Evolutionary conservation across 2,329 filamentous ascomycete genomes (phyloP).

Genomic region (Aureobasidium leucospermi): DNA sequence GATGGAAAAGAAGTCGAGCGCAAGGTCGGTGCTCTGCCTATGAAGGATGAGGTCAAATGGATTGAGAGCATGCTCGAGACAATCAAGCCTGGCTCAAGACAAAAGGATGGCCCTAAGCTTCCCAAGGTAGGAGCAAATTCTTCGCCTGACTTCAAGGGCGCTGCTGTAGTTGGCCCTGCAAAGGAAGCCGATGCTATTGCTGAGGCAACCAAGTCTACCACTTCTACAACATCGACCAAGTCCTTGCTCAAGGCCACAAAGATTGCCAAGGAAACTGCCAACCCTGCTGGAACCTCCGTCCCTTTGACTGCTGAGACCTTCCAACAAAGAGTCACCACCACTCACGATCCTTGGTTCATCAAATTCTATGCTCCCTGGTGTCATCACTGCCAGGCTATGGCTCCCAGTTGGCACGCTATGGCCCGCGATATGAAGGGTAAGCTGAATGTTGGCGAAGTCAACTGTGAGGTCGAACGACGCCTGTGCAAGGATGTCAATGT

Average conservation of each 20-base stretch:
- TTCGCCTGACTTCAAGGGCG: conserved; percentile 31
- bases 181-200: conserved; percentile 18
- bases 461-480: conserved; percentile 77
- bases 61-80: conserved; percentile 72
- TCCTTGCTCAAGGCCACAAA: conserved; percentile 39
- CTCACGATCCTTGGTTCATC: conserved; percentile 91
- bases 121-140: conserved; percentile 60
- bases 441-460: conserved; percentile 91
- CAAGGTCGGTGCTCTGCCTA: conserved; percentile 59
- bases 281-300: conserved; percentile 67
- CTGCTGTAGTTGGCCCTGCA: conserved; percentile 24
- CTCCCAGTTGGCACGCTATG: conserved; percentile 81
- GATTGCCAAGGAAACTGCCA: conserved; percentile 52
- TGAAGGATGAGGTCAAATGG: conserved; percentile 58
- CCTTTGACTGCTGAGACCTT: conserved; percentile 78
- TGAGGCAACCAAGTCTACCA: conserved; percentile 22
- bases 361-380: conserved; percentile 99
- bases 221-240: conserved; percentile 32
- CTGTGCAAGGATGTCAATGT: conserved; percentile 90
- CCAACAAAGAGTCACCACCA: conserved; percentile 75
- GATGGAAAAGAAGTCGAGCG: conserved; percentile 62
- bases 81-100: conserved; percentile 73
- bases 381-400: conserved; percentile 87
- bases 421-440: conserved; percentile 84
- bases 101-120: conserved; percentile 56